Evolutionary conservation across 2,329 filamentous ascomycete genomes (phyloP), one percentile per base, ranked within the genome.

Genomic region (Fusarium tuaranense): DNA sequence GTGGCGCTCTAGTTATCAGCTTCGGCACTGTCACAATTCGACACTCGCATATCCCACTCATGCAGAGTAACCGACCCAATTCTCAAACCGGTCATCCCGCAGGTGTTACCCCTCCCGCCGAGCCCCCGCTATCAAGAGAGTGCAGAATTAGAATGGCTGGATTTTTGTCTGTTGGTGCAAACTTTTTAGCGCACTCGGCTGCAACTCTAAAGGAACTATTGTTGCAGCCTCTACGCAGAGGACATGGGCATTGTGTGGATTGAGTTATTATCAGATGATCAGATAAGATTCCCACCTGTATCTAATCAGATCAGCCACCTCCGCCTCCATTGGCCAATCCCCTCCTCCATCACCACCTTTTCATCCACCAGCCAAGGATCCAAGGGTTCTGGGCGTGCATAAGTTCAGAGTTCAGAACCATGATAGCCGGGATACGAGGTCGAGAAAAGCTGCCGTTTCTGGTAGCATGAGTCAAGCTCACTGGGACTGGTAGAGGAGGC

Each of bases 231-330:
- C 67, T 51, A 46, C 60, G 55, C 62, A 41, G 14, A 14, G 7
- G 67, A n/a, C 36, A 55, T 27, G 32, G 59, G 69, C 53, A 18
- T 27, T 51, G 36, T 63, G 46, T 74, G 65, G 64, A 63, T 61
- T 72, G 69, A 67, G 65, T 25, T 59, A 71, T 74, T 74, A 76
- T 75, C 70, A 71, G 74, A 76, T 75, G 68, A 73, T 75, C 74
- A 73, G 74, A 76, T 76, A 75, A 76, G 72, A 76, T 68, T n/a
- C 46, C 16, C 32, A 20, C 12, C 10, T 32, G 61, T 48, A 77
- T 77, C 76, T 79, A 75, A 80, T 80, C 74, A 80, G 79, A 81
- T 81, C 71, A 60, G 39, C 20, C 22, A 34, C 36, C 18, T 16
- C 1, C 2, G 2, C 27, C 22, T 25, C 68, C 41, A 80, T 80